Evolutionary conservation across 495 filamentous ascomycete genomes (phyloP).

Genomic region (Articulospora tetracladia): DNA sequence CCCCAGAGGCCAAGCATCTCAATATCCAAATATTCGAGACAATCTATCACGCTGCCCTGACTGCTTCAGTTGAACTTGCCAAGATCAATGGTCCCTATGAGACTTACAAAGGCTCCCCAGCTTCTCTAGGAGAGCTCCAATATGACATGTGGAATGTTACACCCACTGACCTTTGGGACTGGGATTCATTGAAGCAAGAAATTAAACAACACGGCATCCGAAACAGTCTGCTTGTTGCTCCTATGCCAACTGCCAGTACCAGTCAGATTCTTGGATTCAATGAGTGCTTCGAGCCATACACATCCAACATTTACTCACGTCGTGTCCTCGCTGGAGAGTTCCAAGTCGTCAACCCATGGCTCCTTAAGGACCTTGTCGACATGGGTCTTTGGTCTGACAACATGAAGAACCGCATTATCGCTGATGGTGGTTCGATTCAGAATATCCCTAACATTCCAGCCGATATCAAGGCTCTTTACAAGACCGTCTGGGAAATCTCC

Average conservation of each 20-base stretch:
- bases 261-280: slow-evolving; percentile 98
- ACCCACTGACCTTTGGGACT: slow-evolving; percentile 94
- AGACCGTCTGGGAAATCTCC: slow-evolving; percentile 99
- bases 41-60: slow-evolving; percentile 94
- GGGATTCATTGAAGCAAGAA: slow-evolving; percentile 80
- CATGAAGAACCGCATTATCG: slow-evolving; percentile 99
- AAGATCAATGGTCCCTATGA: slow-evolving; percentile 79
- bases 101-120: slow-evolving; percentile 89
- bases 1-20: slow-evolving; percentile 82
- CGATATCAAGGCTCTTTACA: slow-evolving; percentile 96
- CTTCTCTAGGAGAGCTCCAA: slow-evolving; percentile 92
- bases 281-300: slow-evolving; percentile 99
- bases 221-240: slow-evolving; percentile 91
- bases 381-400: slow-evolving; percentile 98
- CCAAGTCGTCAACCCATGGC: slow-evolving; percentile 99
- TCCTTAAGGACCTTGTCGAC: slow-evolving; percentile 96
- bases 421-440: slow-evolving; percentile 92
- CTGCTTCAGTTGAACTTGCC: slow-evolving; percentile 81
- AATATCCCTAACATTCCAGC: slow-evolving; percentile 93
- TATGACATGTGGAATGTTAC: slow-evolving; percentile 98
- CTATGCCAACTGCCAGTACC: slow-evolving; percentile 96
- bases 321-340: slow-evolving; percentile 98
- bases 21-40: slow-evolving; percentile 99
- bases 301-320: slow-evolving; percentile 98
- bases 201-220: slow-evolving; percentile 89